Evolutionary conservation across 176 grass and related monocot species (phyloP).

Genomic region (Oryza brachyantha): DNA sequence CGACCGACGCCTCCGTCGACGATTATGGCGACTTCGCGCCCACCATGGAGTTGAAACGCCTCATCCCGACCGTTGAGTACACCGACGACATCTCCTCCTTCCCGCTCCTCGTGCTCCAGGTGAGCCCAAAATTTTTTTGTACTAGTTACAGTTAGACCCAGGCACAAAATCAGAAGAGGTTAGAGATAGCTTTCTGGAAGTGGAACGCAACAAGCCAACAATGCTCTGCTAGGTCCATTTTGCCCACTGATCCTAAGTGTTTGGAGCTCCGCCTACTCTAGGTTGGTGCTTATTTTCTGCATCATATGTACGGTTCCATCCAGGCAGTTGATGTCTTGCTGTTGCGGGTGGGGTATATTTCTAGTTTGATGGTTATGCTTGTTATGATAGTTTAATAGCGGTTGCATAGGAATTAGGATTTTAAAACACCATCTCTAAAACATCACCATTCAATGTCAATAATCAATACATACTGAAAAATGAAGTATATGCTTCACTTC

Average conservation of each 20-base stretch:
- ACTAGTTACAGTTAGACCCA: neutral
- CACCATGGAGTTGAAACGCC: slow-evolving; percentile 75
- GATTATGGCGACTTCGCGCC: slow-evolving; percentile 89
- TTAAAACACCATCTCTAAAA: too few relatives aligned
- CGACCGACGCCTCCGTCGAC: slow-evolving; percentile 37
- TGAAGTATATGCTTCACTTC: neutral
- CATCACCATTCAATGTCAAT: neutral
- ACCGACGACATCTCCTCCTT: slow-evolving; percentile 75
- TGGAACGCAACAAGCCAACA: neutral
- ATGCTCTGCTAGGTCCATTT: neutral
- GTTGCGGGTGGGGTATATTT: neutral
- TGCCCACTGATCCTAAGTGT: neutral
- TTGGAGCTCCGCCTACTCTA: neutral
- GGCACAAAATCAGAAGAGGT: neutral
- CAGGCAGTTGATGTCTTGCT: neutral
- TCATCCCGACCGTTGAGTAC: slow-evolving; percentile 77
- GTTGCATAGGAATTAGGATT: neutral
- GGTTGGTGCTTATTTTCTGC: neutral
- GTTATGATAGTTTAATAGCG: neutral
- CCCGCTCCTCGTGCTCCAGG: slow-evolving; percentile 83
- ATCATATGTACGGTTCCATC: neutral
- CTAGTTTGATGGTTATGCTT: neutral
- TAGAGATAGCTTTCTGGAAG: neutral
- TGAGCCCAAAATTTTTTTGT: slow-evolving; percentile 20
- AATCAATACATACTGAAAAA: neutral